Evolutionary conservation across 345 rosid genomes (phyloP), one percentile per base, ranked within the genome.

Genomic region (Populus nigra): DNA sequence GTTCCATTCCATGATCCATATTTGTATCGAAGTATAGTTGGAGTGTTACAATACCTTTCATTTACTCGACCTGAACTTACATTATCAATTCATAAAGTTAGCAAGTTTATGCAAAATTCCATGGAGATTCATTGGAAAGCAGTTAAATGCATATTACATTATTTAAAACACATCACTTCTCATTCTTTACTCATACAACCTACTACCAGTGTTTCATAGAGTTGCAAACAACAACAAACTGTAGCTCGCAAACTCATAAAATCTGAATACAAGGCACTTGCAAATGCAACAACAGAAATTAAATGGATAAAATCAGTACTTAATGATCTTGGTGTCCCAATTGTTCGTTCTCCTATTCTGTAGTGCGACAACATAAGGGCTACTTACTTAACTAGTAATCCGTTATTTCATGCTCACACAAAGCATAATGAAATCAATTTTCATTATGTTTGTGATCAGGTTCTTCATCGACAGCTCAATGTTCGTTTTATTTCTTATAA

Each of bases 301-400:
- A 23, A 53, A 50, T 18, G n/a, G 8, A 18, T 18, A 0, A 53
- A 18, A 0, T 5, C 9, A 3, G 6, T 47, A 5, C 53, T 47
- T 0, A 4, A 1, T 15, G 53, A 47, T 4, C 53, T 16, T 47
- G 18, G 17, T 4, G 0, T 47, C 6, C 13, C 15, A 43, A 0
- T 5, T 5, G 1, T 2, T 0, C 5, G 1, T 1, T 16, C 20
- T 0, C 53, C 7, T 0, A 49, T 5, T 5, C 0, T 16, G 0
- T 16, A 20, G 53, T 49, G 7, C 5, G 20, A 49, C 1, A 49
- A 16, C 20, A 49, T 49, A 4, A 20, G 20, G 17, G 7, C 7
- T 4, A 49, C 20, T 4, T 49, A 5, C 18, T 5, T 49, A 16
- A 49, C 53, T 1, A 16, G 20, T 4, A 49, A 49, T 5, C 7